phyloP scores from a whole-genome alignment of 2,329 filamentous ascomycete genomes.

The Apiospora marii region DNA sequence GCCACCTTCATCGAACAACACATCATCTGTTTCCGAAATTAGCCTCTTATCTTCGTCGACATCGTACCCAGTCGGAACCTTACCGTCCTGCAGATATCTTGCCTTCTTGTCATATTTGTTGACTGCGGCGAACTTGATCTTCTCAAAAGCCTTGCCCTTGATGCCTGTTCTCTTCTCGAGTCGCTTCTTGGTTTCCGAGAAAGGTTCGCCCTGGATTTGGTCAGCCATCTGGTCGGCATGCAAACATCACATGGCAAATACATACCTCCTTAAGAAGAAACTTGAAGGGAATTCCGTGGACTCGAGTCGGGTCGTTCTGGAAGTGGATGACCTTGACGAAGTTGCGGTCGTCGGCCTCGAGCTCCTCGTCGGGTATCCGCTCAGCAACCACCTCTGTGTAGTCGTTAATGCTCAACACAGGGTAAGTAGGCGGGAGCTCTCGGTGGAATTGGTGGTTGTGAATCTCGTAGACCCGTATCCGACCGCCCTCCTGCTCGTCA shows the following conservation, averaged over 20 bases:
- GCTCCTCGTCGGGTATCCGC: slow-evolving; percentile 76
- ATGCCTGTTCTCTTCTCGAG: slow-evolving; percentile 90
- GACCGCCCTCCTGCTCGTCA: slow-evolving; percentile 73
- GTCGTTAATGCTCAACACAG: slow-evolving; percentile 84
- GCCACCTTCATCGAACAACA: slow-evolving; percentile 60
- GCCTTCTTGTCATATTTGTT: slow-evolving; percentile 43
- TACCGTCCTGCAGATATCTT: slow-evolving; percentile 84
- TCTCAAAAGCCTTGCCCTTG: slow-evolving; percentile 98
- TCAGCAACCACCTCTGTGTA: slow-evolving; percentile 86
- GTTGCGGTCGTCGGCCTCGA: slow-evolving; percentile 62
- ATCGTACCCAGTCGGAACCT: slow-evolving; percentile 42
- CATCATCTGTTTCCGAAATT: slow-evolving; percentile 57
- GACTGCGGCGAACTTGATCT: slow-evolving; percentile 94
- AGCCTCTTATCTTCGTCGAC: slow-evolving; percentile 27
- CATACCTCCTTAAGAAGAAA: slow-evolving; percentile 84
- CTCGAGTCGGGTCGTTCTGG: slow-evolving; percentile 84
- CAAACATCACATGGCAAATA: slow-evolving; percentile 27
- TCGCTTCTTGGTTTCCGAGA: slow-evolving; percentile 93
- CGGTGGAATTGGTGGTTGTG: slow-evolving; percentile 86
- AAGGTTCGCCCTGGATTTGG: slow-evolving; percentile 73
- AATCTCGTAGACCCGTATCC: slow-evolving; percentile 83
- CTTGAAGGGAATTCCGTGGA: slow-evolving; percentile 90
- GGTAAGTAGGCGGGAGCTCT: slow-evolving; percentile 73
- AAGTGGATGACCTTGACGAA: slow-evolving; percentile 89
- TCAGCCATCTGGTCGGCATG: slow-evolving; percentile 26